Conservation (phyloP, 495 filamentous ascomycete species). For the Hypoxylon subgilvum region DNA sequence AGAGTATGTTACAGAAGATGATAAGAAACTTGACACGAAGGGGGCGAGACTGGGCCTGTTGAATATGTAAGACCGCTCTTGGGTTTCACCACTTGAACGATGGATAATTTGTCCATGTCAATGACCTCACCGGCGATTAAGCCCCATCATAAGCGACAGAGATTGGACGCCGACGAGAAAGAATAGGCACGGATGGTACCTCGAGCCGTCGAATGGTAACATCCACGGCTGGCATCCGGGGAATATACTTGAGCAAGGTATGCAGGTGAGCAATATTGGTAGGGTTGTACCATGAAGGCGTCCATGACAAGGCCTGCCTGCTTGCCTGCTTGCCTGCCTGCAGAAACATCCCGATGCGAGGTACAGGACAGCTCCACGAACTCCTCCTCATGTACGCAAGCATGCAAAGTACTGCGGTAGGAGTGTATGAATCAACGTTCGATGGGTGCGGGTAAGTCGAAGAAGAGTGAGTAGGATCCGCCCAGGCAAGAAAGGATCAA, state of each 20-base stretch:
- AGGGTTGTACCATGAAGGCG: constrained; percentile 7
- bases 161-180: constrained; percentile 17
- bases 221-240: constrained; percentile 11
- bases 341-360: constrained; percentile 19
- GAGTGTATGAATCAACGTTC: constrained; percentile 12
- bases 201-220: constrained; percentile 13
- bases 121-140: constrained; percentile 27
- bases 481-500: constrained; percentile 22
- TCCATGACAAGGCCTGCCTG: constrained; percentile 19
- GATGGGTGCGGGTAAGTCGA: constrained; percentile 5
- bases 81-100: constrained; percentile 14
- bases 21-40: constrained; percentile 9
- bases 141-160: constrained; percentile 13
- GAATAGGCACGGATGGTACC: constrained; percentile 17
- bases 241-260: constrained; percentile 4
- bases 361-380: neutral
- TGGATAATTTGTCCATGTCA: constrained; percentile 13
- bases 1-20: constrained; percentile 29
- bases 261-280: constrained; percentile 3
- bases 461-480: constrained; percentile 12
- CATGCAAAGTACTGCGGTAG: constrained; percentile 1
- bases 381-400: constrained; percentile 2
- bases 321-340: constrained; percentile 4
- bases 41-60: constrained; percentile 20
- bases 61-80: constrained; percentile 24